Evolutionary conservation across 768 basidiomycete genomes (phyloP), one percentile per base, ranked within the genome.

Genomic region (Daedaleopsis nitida): DNA sequence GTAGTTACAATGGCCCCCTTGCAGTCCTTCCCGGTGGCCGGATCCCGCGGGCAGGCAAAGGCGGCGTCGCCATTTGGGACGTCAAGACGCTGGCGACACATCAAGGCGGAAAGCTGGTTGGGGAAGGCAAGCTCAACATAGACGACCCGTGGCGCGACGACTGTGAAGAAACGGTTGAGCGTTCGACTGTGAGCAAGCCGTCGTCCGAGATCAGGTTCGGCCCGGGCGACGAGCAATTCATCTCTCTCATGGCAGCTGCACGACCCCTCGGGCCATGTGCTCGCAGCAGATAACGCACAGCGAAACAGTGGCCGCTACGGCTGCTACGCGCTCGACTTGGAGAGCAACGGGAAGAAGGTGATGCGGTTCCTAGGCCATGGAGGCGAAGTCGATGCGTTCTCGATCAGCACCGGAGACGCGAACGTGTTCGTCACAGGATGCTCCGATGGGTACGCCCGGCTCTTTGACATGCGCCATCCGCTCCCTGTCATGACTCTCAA

Each of bases 311-410:
- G 57, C 9, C 42, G 55, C 10, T 68, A 66, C 50, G 38, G 24
- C 0, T 68, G 65, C 47, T 50, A 65, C 56, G 16, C 59, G 2
- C 47, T 78, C 5, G 78, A 80, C 60, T 56, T 79, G 0, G 75
- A 76, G 60, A 58, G 69, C 32, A 75, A 72, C n/a, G 76, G 75
- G 0, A 74, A 72, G 52, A 64, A 65, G 4, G 68, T 54, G 1
- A 56, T 67, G 5, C 66, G 74, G 7, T 80, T 76, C 60, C 59
- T 81, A 3, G 80, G 78, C 1, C 75, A 78, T 55, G 78, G 76
- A 9, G 78, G 71, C 1, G 59, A 53, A 8, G 69, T 78, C 16
- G 57, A 59, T 12, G 60, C 50, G 10, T 71, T 80, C 60, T 72
- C 77, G 8, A 77, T 74, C 6, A 76, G 75, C 60, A 65, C 57